A percentile compares a stretch with the other conserved stretches of the same genome.
These are phyloP conservation scores for Penicillium crustosum DNA, from an alignment of 2,329 filamentous ascomycete species.

Conservation along the genomic window DNA sequence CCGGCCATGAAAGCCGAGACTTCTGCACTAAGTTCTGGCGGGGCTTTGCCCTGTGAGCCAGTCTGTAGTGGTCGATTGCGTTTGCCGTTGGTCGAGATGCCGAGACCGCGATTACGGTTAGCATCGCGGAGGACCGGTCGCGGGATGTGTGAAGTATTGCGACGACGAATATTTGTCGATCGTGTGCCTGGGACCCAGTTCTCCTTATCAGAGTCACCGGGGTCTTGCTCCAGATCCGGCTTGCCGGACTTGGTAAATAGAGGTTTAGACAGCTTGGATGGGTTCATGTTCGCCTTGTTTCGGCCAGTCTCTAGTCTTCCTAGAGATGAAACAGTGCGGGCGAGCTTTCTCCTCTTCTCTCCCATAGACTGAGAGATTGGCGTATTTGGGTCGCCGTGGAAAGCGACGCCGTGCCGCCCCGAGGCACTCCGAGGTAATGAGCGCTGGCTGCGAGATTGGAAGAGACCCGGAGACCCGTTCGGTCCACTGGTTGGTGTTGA, in stretches of 20 bases:
- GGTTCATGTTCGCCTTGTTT: slow-evolving; percentile 38
- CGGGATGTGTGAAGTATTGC: slow-evolving; percentile 29
- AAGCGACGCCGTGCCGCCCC: slow-evolving; percentile 55
- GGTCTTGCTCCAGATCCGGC: slow-evolving; percentile 48
- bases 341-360: slow-evolving; percentile 63
- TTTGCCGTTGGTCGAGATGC: slow-evolving; percentile 28
- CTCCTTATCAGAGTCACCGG: slow-evolving; percentile 87
- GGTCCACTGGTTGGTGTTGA: slow-evolving; percentile 71
- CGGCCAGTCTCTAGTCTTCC: slow-evolving; percentile 58
- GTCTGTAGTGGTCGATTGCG: slow-evolving; percentile 29
- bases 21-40: slow-evolving; percentile 57
- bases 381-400: slow-evolving; percentile 47
- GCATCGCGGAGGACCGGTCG: slow-evolving; percentile 50
- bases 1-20: slow-evolving; percentile 73
- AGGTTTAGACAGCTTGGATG: slow-evolving; percentile 29
- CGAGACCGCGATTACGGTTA: slow-evolving; percentile 29
- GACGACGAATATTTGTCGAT: slow-evolving; percentile 40
- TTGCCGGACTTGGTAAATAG: slow-evolving; percentile 31
- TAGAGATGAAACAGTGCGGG: slow-evolving; percentile 61
- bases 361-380: slow-evolving; percentile 47
- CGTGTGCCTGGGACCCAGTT: slow-evolving; percentile 68
- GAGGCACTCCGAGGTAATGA: slow-evolving; percentile 50
- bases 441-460: slow-evolving; percentile 67
- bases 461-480: slow-evolving; percentile 70
- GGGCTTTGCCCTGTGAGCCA: slow-evolving; percentile 39